A percentile compares a stretch with the other conserved stretches of the same genome.
Evolutionary conservation across 163 green algal species (phyloP).

Genomic region (Scenedesmus sp.): DNA sequence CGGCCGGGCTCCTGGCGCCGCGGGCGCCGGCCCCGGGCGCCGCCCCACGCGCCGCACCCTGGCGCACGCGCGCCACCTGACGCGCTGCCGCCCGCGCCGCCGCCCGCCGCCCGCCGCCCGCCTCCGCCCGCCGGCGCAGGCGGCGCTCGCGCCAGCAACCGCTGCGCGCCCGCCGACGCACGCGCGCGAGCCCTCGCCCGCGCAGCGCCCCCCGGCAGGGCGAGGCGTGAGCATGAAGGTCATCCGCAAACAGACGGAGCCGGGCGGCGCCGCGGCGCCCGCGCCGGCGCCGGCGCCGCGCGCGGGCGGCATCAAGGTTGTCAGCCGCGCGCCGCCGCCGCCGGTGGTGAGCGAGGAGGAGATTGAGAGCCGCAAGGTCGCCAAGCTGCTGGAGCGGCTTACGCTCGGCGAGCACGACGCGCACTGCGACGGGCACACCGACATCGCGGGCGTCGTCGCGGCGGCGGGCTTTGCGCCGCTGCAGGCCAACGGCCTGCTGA

Average conservation of each 20-base stretch:
- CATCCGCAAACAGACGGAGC: conserved; percentile 37
- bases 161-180: background rate
- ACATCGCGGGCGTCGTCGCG: conserved; percentile 35
- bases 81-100: too few species aligned
- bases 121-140: background rate
- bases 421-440: conserved; percentile 30
- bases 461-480: conserved; percentile 37
- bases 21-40: too few species aligned
- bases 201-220: background rate
- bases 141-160: background rate
- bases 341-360: conserved; percentile 39
- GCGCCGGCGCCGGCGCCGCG: conserved; percentile 9
- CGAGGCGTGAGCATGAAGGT: conserved; percentile 48
- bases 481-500: conserved; percentile 45
- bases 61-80: too few species aligned
- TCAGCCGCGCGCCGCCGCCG: conserved; percentile 26
- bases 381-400: conserved; percentile 35
- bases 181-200: background rate
- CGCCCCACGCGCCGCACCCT: too few species aligned
- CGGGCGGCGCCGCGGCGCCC: background rate
- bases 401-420: conserved; percentile 30
- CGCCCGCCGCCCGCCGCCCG: too few species aligned
- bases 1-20: too few species aligned
- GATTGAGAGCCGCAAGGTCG: conserved; percentile 37
- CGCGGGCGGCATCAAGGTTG: conserved; percentile 10